A percentile compares a stretch with the other conserved stretches of the same genome.
Conservation (phyloP, 768 basidiomycete species). For the Boletus pseudo-olivaceus region DNA sequence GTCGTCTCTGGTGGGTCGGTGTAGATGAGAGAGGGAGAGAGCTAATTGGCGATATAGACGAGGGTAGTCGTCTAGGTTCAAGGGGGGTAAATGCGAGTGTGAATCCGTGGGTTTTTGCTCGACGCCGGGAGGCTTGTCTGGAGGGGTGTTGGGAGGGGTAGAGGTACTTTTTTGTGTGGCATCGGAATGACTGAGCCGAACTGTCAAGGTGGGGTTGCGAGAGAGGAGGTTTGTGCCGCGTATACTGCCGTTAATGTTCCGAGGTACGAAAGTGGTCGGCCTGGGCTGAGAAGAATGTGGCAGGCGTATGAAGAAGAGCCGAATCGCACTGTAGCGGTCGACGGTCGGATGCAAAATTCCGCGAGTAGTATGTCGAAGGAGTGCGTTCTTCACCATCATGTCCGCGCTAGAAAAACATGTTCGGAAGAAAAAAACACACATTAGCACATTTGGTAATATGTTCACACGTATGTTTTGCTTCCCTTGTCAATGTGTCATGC, state of each 20-base stretch:
- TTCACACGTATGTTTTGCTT: not conserved
- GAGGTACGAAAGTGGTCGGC: not conserved
- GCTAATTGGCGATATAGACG: conserved; percentile 80
- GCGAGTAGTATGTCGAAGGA: conserved; percentile 26
- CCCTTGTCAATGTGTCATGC: no score
- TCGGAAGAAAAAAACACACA: not conserved
- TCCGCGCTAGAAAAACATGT: not conserved
- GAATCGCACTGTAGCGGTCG: conserved; percentile 58
- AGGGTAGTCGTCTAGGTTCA: conserved; percentile 66
- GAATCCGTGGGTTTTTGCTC: conserved; percentile 8
- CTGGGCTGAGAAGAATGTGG: conserved; percentile 2
- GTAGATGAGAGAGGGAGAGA: conserved; percentile 68
- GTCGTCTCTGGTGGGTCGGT: conserved; percentile 84
- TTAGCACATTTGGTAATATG: not conserved
- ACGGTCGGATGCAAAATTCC: conserved; percentile 30
- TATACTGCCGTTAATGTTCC: not conserved
- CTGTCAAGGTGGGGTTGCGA: not conserved
- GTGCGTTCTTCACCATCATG: conserved; percentile 14
- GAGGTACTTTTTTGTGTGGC: conserved; percentile 1
- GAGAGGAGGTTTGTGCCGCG: not conserved
- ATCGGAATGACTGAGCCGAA: conserved; percentile 18
- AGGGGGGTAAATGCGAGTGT: conserved; percentile 24
- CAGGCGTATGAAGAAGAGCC: conserved; percentile 50
- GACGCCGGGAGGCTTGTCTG: conserved; percentile 6
- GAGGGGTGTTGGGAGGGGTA: not conserved